Evolutionary conservation across 768 basidiomycete genomes (phyloP).

Genomic region (Scleroderma bovista): DNA sequence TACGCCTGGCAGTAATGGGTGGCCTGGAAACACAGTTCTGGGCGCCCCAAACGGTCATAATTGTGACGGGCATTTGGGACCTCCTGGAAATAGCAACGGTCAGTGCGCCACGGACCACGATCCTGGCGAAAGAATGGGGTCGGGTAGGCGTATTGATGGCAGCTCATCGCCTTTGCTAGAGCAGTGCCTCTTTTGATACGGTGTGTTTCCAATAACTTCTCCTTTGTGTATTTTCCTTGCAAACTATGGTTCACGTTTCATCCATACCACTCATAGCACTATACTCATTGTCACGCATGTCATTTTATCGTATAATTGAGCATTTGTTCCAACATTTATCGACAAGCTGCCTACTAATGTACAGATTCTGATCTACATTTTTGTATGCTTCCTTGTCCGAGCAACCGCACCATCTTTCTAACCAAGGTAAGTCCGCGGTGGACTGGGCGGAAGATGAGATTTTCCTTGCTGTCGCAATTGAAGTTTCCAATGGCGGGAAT

Average conservation of each 20-base stretch:
- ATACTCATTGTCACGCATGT: conserved; percentile 18
- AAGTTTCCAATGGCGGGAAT: neutral
- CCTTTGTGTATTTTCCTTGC: conserved; percentile 8
- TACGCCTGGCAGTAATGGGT: conserved; percentile 19
- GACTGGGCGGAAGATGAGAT: no score
- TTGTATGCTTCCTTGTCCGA: no score
- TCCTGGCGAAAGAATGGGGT: conserved; percentile 14
- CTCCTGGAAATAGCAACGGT: conserved; percentile 5
- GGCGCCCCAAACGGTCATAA: conserved; percentile 18
- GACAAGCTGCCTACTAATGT: neutral
- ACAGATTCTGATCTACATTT: neutral
- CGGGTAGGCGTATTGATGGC: conserved; percentile 16
- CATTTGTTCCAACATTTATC: neutral
- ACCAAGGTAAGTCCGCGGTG: no score
- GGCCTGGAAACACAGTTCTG: conserved; percentile 14
- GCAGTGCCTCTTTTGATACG: conserved; percentile 8
- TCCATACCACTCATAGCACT: conserved; percentile 28
- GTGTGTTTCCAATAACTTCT: neutral
- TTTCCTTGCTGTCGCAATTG: neutral
- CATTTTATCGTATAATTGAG: conserved; percentile 11
- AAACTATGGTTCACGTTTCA: conserved; percentile 12
- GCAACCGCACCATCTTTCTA: no score
- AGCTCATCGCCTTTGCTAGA: conserved; percentile 13
- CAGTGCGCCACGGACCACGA: conserved; percentile 3
- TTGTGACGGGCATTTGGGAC: conserved; percentile 4